Conservation (phyloP, 805 yeast species). For the Candida sakaeoensis region DNA sequence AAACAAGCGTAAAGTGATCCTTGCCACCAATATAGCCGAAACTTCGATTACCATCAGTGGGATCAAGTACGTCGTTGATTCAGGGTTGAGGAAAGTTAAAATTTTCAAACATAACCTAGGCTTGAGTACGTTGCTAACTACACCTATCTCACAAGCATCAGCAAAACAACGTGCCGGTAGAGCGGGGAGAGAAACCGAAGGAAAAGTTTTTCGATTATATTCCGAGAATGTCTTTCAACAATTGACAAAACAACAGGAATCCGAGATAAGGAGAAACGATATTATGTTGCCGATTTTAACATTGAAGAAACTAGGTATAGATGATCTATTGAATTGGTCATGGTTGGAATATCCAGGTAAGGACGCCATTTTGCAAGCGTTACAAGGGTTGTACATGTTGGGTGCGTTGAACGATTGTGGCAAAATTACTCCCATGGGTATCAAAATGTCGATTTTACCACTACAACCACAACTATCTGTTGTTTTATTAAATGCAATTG, state of each 20-base stretch:
- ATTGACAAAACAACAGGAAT: constrained; percentile 78
- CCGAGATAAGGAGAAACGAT: constrained; percentile 86
- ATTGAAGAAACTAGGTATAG: constrained; percentile 77
- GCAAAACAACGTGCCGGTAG: constrained; percentile 96
- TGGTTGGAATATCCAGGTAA: constrained; percentile 93
- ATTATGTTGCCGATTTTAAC: constrained; percentile 80
- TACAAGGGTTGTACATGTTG: constrained; percentile 71
- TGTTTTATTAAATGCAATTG: constrained; percentile 70
- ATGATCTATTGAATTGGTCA: constrained; percentile 80
- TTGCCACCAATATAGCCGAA: constrained; percentile 96
- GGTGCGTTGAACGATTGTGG: constrained; percentile 80
- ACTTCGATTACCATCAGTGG: constrained; percentile 96
- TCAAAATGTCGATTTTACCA: constrained; percentile 83
- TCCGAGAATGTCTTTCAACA: constrained; percentile 65
- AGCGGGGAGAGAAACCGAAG: constrained; percentile 95
- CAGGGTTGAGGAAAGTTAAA: constrained; percentile 89
- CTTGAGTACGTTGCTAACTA: constrained; percentile 84
- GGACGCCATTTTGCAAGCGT: constrained; percentile 69
- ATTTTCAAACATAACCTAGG: constrained; percentile 95
- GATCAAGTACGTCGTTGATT: constrained; percentile 85
- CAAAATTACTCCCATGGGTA: constrained; percentile 73
- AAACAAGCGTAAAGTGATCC: constrained; percentile 77
- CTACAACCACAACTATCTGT: constrained; percentile 89
- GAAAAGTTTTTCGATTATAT: constrained; percentile 83
- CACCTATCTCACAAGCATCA: constrained; percentile 90